A percentile compares a stretch with the other conserved stretches of the same genome.
Conservation (phyloP, 768 basidiomycete genomes). For the Astraeus odoratus region DNA sequence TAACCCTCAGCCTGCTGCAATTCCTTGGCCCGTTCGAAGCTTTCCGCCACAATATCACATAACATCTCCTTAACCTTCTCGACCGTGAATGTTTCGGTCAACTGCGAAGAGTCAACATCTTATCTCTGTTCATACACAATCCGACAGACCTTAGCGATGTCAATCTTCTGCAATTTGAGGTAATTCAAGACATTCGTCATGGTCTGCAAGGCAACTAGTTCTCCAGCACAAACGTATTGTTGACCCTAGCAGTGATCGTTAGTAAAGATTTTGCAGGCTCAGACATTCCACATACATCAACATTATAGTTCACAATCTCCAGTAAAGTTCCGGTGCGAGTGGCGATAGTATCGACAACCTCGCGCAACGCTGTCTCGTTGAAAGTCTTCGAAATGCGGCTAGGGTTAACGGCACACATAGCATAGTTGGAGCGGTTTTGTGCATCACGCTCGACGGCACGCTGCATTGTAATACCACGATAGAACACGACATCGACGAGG, state of each 20-base stretch:
- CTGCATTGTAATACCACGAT: conserved; percentile 99
- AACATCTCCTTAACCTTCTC: conserved; percentile 98
- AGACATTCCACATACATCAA: conserved; percentile 50
- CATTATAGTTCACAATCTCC: conserved; percentile 98
- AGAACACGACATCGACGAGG: conserved; percentile 97
- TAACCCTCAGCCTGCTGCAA: conserved; percentile 79
- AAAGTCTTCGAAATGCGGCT: conserved; percentile 92
- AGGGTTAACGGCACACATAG: conserved; percentile 99
- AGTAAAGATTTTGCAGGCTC: not conserved
- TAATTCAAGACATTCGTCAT: conserved; percentile 96
- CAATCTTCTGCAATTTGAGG: conserved; percentile 93
- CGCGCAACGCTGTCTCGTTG: conserved; percentile 91
- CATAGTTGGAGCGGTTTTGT: conserved; percentile 90
- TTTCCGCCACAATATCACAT: conserved; percentile 81
- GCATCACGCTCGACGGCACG: conserved; percentile 96
- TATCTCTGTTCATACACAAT: conserved; percentile 3
- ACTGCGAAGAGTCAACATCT: conserved; percentile 32
- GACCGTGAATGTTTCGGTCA: conserved; percentile 80
- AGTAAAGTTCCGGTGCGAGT: conserved; percentile 70
- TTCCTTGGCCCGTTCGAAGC: conserved; percentile 66
- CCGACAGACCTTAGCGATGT: conserved; percentile 64
- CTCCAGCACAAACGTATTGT: conserved; percentile 99
- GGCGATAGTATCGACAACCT: conserved; percentile 91
- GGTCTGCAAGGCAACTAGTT: conserved; percentile 86
- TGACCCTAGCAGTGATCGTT: conserved; percentile 58